Base-by-base conservation (phyloP, 768 basidiomycete species). In the Macrolepiota dolichaula region DNA sequence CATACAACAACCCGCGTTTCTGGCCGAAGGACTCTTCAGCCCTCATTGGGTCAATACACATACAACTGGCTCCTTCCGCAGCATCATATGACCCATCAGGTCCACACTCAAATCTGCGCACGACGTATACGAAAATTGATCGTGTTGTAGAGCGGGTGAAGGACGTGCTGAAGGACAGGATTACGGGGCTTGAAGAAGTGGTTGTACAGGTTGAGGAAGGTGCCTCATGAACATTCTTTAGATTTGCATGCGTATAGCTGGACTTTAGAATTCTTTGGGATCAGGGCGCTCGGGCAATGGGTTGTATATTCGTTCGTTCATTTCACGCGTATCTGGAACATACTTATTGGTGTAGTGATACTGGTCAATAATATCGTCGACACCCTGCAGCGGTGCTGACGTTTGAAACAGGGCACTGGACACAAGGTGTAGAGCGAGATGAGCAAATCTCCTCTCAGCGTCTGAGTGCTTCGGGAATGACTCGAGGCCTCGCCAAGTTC, bases 21-120 rank as follows among this genome's bases (percentile, higher is more conserved):
- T 98, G 97, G 97, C 95, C 95, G 0, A 95, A 96, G 73, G 96
- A 98, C 72, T 84, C 92, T 3, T 81, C 84, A 2, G 87, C 85
- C 49, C 71, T 97, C 40, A 86, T 98, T 66, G 97, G 96, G 24
- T 94, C 93, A 6, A 93, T 98, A 58, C 94, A 92, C 70, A 85
- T 99, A 52, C 92, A 93, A 65, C 81, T 99, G n/a, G 79, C 84
- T 9, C 83, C 82, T 10, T 85, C 89, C 0, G 73, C 79, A 0
- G 80, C 86, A 0, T 74, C 82, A 0, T 70, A 79, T 65, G 85
- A 90, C 64, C 84, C 86, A 0, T 73, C 76, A 32, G 81, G 79
- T 1, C 83, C 82, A 2, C 83, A 85, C 72, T 78, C 79, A 1
- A 76, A 69, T 63, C 71, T 72, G 63, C 73, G 76, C 22, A 75